phyloP scores from a whole-genome alignment of 169 alveolate species.

The Plasmodium reichenowi region DNA sequence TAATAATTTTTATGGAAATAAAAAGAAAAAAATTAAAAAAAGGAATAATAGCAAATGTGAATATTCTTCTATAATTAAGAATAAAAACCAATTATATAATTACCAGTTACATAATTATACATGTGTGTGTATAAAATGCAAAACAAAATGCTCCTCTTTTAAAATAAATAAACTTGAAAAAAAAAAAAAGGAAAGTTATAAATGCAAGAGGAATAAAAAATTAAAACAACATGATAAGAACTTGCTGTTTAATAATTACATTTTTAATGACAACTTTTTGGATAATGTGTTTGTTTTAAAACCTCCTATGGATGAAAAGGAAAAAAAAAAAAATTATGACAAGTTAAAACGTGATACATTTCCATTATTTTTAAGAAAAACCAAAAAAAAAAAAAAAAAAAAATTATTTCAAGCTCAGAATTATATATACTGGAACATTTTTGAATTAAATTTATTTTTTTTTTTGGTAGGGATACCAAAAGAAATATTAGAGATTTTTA shows the following conservation, averaged over 20 bases:
- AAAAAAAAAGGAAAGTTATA: neutral
- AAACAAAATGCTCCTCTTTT: neutral
- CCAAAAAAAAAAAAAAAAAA: slow-evolving; percentile 4
- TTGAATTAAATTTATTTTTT: slow-evolving; percentile 78
- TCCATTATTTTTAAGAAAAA: slow-evolving; percentile 48
- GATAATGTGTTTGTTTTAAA: no score
- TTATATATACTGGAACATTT: slow-evolving; percentile 79
- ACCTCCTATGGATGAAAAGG: no score
- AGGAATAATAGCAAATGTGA: neutral
- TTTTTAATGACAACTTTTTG: no score
- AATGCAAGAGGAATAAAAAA: neutral
- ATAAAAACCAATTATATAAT: no score
- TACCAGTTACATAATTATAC: no score
- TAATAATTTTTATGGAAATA: neutral
- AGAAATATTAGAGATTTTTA: slow-evolving; percentile 69
- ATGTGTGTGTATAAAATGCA: no score
- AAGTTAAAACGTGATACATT: neutral
- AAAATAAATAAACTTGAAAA: neutral
- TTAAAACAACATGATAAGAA: neutral
- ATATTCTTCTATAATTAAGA: neutral
- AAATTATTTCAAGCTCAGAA: slow-evolving; percentile 75
- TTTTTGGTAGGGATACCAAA: slow-evolving; percentile 78
- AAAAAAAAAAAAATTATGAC: no score
- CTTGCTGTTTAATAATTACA: neutral
- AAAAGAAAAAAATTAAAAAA: neutral